Base-by-base conservation (phyloP, 1,284 basidiomycete species). In the Pterulicium gracile region DNA sequence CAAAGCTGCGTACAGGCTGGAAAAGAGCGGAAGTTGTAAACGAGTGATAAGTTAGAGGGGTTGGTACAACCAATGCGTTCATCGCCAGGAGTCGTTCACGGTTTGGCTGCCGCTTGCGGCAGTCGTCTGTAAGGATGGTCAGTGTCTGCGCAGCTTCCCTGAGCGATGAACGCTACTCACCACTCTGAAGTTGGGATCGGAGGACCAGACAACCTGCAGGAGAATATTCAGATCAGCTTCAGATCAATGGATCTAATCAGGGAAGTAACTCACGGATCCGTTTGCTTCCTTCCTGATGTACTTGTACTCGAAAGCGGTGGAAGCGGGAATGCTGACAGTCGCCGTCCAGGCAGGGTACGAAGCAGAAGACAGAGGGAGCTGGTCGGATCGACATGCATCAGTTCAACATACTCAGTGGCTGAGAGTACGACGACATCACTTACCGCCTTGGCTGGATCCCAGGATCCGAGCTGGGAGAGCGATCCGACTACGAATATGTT, bases 401-500 rank as follows among this genome's bases (percentile, higher is more conserved):
- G 27, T 32, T 23, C 41, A 24, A 52, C 20, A 24, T 13, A 52
- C 70, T 32, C n/a, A 32, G 27, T 7, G n/a, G 10, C 7, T 32
- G n/a, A 32, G n/a, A 7, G 27, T 10, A 32, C 27, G n/a, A 32
- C 7, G 27, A 32, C n/a, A 10, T 32, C 27, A 32, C 27, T 32
- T 32, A 80, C 75, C 14, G 76, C 59, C 24, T 65, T 60, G 7
- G 59, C 59, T 2, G 76, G 59, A 27, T 58, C 57, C 77, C 79
- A 81, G 17, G 50, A 64, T 3, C 71, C 75, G 1, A 81, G 63
- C 54, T 79, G 66, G 2, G 75, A 51, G 21, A 78, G 64, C 49
- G 73, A 77, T 0, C 79, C 79, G 18, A 68, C 67, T 12, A 81
- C 57, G 59, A 75, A 79, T 45, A 81, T 70, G 53, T 78, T 79